Percentiles rank a stretch among this genome's conserved stretches.
These are phyloP conservation scores for Epithemia pelagica DNA, from an alignment of 108 stramenopile species.

Conservation along the genomic window DNA sequence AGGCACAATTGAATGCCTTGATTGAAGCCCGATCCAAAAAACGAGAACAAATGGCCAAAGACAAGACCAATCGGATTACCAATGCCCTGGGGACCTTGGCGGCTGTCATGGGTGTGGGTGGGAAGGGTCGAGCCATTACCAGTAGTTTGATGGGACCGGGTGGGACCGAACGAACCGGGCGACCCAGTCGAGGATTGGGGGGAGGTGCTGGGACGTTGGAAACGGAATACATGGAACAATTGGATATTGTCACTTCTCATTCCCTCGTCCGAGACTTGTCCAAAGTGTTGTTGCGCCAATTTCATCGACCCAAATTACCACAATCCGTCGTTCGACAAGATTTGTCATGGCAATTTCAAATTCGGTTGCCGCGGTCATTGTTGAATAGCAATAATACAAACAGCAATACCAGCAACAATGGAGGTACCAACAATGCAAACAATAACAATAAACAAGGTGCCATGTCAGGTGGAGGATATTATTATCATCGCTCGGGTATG, in stretches of 20 bases:
- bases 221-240: conserved; percentile 77
- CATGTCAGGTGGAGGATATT: conserved; percentile 14
- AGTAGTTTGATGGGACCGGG: conserved; percentile 85
- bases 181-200: conserved; percentile 50
- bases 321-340: conserved; percentile 44
- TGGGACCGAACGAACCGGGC: conserved; percentile 81
- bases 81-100: conserved; percentile 68
- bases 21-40: conserved; percentile 70
- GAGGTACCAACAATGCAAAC: no score
- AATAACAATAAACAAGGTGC: conserved; percentile 22
- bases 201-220: conserved; percentile 54
- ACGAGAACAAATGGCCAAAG: conserved; percentile 76
- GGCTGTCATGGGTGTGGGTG: conserved; percentile 38
- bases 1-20: conserved; percentile 52
- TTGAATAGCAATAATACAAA: no score
- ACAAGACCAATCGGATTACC: conserved; percentile 80
- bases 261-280: conserved; percentile 51
- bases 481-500: conserved; percentile 28
- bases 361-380: conserved; percentile 31
- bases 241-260: conserved; percentile 80
- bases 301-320: conserved; percentile 75
- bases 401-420: neutral
- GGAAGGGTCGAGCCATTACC: conserved; percentile 79
- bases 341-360: conserved; percentile 78
- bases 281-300: conserved; percentile 59